Evolutionary conservation across 345 rosid species (phyloP), one percentile per base, ranked within the genome.

Genomic region (Linum lewisii): DNA sequence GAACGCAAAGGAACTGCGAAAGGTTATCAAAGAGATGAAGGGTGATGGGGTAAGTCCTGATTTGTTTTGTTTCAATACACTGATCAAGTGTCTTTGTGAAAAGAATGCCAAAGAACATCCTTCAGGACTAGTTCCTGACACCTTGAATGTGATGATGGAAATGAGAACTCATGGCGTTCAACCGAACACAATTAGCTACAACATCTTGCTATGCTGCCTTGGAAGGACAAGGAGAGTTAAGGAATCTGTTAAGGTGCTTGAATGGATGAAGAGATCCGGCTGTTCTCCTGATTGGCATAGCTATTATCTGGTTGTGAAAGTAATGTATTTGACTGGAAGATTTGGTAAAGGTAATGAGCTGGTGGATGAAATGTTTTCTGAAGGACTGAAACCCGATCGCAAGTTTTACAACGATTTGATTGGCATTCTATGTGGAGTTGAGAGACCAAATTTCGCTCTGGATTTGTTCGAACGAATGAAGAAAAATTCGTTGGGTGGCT

Each of bases 111-210:
- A 56, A 23, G 60, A 65, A n/a, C 84, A 91, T 66, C 96, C 92
- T 3, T 88, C 96, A 9, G 92, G 92, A 34, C 87, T 85, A 51
- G 87, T 85, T 59, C 90, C 92, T 29, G 95, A 88, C 66, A 79
- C 96, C 68, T 61, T 88, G 76, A 88, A 91, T 71, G 76, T 91
- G 69, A 81, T 88, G 95, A 78, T 82, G 79, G 95, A 91, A 63
- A 91, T 84, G 95, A 84, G 84, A 58, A 77, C 86, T 49, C 66
- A 77, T 51, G 75, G 59, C 37, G 66, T 85, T 54, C 61, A 71
- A 32, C 91, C 98, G 36, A 84, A 77, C 10, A 75, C 85, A 1
- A 61, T 80, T 34, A 90, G 85, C 69, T 85, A 84, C 72, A 90
- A 90, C 51, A 73, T 82, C 64, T 63, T 85, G 86, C 89, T 90